These are phyloP conservation scores for Rhizopogon vinicolor DNA, from an alignment of 768 basidiomycete species.

Conservation along the genomic window DNA sequence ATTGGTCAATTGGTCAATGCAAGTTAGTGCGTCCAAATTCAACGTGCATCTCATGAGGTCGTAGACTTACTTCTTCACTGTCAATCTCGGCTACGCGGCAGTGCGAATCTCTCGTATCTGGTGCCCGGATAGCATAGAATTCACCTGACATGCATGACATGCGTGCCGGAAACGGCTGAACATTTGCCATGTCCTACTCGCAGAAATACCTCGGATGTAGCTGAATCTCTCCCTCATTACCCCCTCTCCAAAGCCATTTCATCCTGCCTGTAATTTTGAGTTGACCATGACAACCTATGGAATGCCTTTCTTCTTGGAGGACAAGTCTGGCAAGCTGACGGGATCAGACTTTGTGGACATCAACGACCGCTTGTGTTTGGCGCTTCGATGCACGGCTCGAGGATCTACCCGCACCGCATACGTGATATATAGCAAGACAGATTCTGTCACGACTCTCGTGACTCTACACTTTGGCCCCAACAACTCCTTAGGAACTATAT, in stretches of 20 bases:
- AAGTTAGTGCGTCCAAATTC: constrained; percentile 8
- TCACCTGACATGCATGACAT: constrained; percentile 12
- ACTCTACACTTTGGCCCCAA: constrained; percentile 48
- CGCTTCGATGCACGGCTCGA: constrained; percentile 42
- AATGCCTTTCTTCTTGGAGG: constrained; percentile 61
- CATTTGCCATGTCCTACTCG: constrained; percentile 2
- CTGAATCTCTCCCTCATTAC: not conserved
- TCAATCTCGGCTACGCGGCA: constrained; percentile 14
- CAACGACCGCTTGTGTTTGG: constrained; percentile 52
- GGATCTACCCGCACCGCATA: constrained; percentile 41
- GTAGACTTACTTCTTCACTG: constrained; percentile 6
- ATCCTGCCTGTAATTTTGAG: constrained; percentile 10
- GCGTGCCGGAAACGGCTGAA: constrained; percentile 19
- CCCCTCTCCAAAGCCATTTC: not conserved
- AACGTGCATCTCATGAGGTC: constrained; percentile 11
- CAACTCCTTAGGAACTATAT: constrained; percentile 49
- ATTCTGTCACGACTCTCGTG: constrained; percentile 33
- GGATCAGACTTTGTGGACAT: constrained; percentile 61
- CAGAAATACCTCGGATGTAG: constrained; percentile 20
- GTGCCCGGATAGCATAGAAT: constrained; percentile 12
- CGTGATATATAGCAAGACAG: constrained; percentile 44
- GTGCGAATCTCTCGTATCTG: constrained; percentile 11
- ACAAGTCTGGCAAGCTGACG: constrained; percentile 48
- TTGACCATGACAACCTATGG: constrained; percentile 41
- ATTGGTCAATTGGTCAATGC: constrained; percentile 8